These are phyloP conservation scores for Sarcomyxa edulis DNA, from an alignment of 768 basidiomycete genomes.

Conservation along the genomic window DNA sequence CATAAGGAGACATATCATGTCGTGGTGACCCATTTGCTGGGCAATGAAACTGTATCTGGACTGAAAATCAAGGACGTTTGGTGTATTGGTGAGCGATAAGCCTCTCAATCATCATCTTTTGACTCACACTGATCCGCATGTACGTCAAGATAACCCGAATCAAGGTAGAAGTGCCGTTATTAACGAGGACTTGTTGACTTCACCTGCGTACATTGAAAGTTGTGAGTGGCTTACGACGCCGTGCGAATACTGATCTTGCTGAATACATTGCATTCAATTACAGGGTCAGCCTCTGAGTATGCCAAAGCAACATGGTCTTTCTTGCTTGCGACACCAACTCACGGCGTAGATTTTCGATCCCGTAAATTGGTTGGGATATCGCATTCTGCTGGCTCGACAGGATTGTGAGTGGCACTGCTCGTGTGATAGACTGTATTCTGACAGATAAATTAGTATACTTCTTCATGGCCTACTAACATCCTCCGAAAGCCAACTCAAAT, in stretches of 20 bases:
- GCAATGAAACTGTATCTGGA: not conserved
- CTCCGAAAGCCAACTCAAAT: no score
- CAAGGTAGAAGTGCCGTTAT: constrained; percentile 5
- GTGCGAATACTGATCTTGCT: not conserved
- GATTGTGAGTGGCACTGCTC: constrained; percentile 9
- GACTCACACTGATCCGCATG: not conserved
- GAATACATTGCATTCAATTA: not conserved
- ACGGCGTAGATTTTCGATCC: constrained; percentile 10
- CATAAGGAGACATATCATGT: constrained; percentile 12
- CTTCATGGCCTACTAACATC: constrained; percentile 7
- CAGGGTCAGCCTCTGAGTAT: constrained; percentile 11
- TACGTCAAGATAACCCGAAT: constrained; percentile 8
- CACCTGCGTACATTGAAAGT: constrained; percentile 4
- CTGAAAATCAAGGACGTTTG: constrained; percentile 6
- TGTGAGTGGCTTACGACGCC: constrained; percentile 1
- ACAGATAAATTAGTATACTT: constrained; percentile 8
- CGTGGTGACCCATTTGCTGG: constrained; percentile 6
- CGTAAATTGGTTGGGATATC: constrained; percentile 10
- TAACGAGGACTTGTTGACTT: constrained; percentile 2
- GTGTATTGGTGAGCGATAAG: constrained; percentile 5
- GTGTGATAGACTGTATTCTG: not conserved
- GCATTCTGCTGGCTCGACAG: constrained; percentile 12
- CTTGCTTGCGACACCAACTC: constrained; percentile 6
- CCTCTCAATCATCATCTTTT: not conserved
- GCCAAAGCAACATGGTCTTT: constrained; percentile 8